Evolutionary conservation across 768 basidiomycete species (phyloP).

Genomic region (Agrocybe pediades): DNA sequence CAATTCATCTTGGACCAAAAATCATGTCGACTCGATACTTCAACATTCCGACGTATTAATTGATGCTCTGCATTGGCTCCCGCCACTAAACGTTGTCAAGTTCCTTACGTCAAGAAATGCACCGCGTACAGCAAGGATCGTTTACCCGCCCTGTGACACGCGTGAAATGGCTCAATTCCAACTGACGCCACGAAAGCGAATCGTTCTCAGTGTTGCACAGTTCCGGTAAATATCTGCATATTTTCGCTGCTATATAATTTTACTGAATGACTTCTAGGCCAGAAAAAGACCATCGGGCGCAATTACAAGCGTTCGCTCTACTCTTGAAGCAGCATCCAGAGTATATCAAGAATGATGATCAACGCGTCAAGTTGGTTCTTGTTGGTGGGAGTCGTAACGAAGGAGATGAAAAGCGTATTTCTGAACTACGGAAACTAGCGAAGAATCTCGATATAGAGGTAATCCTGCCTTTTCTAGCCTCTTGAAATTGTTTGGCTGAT

Average conservation of each 20-base stretch:
- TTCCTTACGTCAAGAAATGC: constrained; percentile 25
- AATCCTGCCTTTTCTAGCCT: constrained; percentile 16
- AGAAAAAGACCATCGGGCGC: constrained; percentile 90
- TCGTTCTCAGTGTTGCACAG: constrained; percentile 89
- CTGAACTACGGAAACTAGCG: constrained; percentile 58
- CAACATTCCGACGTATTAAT: constrained; percentile 52
- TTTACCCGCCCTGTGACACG: constrained; percentile 94
- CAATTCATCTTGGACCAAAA: constrained; percentile 94
- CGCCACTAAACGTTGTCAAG: constrained; percentile 39
- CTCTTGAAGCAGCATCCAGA: constrained; percentile 65
- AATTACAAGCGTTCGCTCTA: constrained; percentile 67
- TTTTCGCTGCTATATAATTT: background rate
- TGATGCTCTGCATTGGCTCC: constrained; percentile 45
- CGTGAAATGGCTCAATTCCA: constrained; percentile 62
- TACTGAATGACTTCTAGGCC: constrained; percentile 51
- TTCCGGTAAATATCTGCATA: constrained; percentile 62
- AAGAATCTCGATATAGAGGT: constrained; percentile 68
- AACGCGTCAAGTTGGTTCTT: constrained; percentile 62
- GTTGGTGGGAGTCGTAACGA: constrained; percentile 86
- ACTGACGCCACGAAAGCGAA: constrained; percentile 53
- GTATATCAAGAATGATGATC: constrained; percentile 34
- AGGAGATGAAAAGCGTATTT: constrained; percentile 71
- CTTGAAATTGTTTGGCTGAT: background rate
- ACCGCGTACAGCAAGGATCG: constrained; percentile 43
- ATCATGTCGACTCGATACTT: constrained; percentile 79